phyloP scores from a whole-genome alignment of 805 yeast genomes.

The Candida wancherniae region DNA sequence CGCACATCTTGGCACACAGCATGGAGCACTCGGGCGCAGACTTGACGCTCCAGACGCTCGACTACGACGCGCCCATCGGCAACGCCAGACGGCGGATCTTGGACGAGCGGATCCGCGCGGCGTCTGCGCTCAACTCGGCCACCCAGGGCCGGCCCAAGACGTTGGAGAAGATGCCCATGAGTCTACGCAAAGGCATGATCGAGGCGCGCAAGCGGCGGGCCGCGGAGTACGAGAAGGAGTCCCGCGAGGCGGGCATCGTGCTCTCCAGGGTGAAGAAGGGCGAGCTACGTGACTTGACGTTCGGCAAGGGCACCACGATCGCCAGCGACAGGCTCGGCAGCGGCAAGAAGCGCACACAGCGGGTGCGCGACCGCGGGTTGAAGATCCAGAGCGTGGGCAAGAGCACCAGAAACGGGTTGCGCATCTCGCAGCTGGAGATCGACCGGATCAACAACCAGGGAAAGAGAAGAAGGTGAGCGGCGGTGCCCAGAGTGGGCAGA shows the following conservation, averaged over 20 bases:
- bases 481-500: no score
- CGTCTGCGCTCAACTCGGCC: conserved; percentile 39
- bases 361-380: conserved; percentile 69
- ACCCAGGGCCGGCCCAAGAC: conserved; percentile 41
- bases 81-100: conserved; percentile 63
- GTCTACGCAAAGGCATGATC: conserved; percentile 80
- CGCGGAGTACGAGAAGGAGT: conserved; percentile 63
- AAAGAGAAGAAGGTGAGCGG: conserved; percentile 3
- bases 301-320: conserved; percentile 50
- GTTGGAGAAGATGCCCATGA: conserved; percentile 83
- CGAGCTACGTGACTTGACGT: conserved; percentile 51
- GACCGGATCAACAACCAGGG: conserved; percentile 33
- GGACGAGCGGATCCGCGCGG: conserved; percentile 48
- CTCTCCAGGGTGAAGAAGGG: conserved; percentile 68
- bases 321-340: conserved; percentile 50
- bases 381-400: conserved; percentile 72
- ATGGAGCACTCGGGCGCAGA: conserved; percentile 60
- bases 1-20: conserved; percentile 53
- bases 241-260: conserved; percentile 87
- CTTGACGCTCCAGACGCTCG: conserved; percentile 56
- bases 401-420: conserved; percentile 73
- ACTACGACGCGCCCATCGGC: conserved; percentile 61
- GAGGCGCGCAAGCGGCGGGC: conserved; percentile 49
- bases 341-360: conserved; percentile 34
- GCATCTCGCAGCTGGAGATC: conserved; percentile 64